Base-by-base conservation (phyloP, 768 basidiomycete genomes). In the Cyclocybe aegerita region DNA sequence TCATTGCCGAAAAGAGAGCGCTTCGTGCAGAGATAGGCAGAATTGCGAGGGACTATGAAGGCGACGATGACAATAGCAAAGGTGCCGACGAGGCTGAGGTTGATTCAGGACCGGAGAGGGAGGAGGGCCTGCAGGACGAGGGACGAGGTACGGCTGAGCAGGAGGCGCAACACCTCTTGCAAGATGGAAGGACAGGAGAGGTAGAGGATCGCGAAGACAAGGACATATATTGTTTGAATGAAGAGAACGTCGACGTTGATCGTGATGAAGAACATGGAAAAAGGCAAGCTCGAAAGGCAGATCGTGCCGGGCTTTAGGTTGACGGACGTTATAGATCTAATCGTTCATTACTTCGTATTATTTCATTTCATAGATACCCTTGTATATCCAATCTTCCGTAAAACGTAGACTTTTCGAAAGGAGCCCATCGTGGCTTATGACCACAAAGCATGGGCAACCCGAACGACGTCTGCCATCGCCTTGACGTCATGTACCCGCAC, bases 401-500 rank as follows among this genome's bases (percentile, higher is more conserved):
- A 39, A 14, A 12, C 38, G 38, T 14, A 39, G 12, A 39, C 7
- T 39, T 39, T 12, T 17, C 12, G 38, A 39, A 12, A 12, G 14
- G 7, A 14, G n/a, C 17, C 31, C 36, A 14, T n/a, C 31, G 16
- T n/a, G 16, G 5, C 12, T 42, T 46, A 57, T 11, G 42, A 35
- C 80, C 81, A 85, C 3, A 95, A 70, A 5, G 78, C 81, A 57
- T 81, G 78, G 0, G 86, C 75, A 39, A 95, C 76, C 23, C 70
- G 70, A 0, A 93, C 77, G 1, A 87, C 85, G 64, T 98, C 94
- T 23, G 69, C 70, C 75, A 92, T 85, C 52, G 83, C 83, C 36
- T 70, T 66, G 4, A 83, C 80, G 62, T 95, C 88, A 65, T 98
- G 95, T 2, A 97, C 92, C 15, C 96, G 71, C 7, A 96, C 80